These are phyloP conservation scores for Rhytidiadelphus loreus DNA, from an alignment of 225 moss, liverwort and hornwort species.

Conservation along the genomic window DNA sequence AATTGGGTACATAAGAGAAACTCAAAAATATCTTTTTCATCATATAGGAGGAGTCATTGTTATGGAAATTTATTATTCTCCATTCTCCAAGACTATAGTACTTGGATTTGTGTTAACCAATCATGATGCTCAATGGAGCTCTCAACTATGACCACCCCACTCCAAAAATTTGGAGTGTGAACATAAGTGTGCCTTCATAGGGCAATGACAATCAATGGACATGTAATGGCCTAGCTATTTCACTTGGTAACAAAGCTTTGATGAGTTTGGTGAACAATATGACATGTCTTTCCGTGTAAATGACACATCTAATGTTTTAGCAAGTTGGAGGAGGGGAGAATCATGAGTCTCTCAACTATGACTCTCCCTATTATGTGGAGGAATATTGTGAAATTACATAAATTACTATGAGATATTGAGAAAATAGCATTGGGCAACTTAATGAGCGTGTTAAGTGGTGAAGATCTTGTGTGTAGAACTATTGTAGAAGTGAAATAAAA, in stretches of 20 bases:
- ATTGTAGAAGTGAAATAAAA: neutral
- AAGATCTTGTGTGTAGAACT: neutral
- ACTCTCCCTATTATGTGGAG: neutral
- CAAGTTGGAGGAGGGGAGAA: neutral
- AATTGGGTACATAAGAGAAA: neutral
- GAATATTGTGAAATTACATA: neutral
- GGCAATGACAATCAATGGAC: neutral
- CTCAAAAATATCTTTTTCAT: neutral
- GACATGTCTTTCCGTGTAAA: accelerated
- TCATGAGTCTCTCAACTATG: neutral
- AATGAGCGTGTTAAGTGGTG: neutral
- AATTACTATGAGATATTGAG: neutral
- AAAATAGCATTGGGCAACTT: neutral
- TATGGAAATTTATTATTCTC: neutral
- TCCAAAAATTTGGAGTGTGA: accelerated
- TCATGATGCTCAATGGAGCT: no score
- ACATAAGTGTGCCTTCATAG: neutral
- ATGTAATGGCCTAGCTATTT: neutral
- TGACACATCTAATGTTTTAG: neutral
- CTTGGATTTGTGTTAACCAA: no score
- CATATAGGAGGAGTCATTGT: neutral
- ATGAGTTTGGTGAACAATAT: neutral
- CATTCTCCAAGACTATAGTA: no score
- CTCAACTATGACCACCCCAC: neutral
- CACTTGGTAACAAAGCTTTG: neutral